phyloP scores from a whole-genome alignment of 2,329 filamentous ascomycete species.

The Colletotrichum musae region DNA sequence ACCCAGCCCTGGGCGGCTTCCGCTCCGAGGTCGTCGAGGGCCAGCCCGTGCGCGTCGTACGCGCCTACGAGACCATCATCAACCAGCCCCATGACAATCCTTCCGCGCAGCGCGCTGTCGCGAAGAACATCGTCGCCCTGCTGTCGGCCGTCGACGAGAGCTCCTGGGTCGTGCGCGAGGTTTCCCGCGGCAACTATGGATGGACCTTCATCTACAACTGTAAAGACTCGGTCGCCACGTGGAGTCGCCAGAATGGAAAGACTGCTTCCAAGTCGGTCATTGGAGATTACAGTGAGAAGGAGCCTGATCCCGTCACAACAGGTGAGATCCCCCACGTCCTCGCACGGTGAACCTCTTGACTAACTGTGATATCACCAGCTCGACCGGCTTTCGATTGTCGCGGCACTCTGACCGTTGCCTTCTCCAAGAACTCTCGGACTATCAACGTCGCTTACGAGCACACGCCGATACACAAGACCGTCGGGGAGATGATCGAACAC shows the following conservation, averaged over 20 bases:
- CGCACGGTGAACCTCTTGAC: neutral
- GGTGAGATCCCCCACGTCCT: conserved; percentile 52
- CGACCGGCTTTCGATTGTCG: conserved; percentile 73
- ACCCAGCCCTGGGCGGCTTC: conserved; percentile 52
- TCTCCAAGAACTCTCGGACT: conserved; percentile 61
- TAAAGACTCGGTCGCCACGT: conserved; percentile 65
- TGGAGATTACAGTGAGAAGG: conserved; percentile 64
- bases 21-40: conserved; percentile 43
- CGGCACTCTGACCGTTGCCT: conserved; percentile 64
- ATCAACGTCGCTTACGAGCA: conserved; percentile 71
- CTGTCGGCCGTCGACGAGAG: conserved; percentile 63
- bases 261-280: conserved; percentile 57
- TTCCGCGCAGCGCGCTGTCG: conserved; percentile 62
- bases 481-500: conserved; percentile 63
- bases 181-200: conserved; percentile 61
- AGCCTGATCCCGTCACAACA: conserved; percentile 60
- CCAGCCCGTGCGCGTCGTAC: conserved; percentile 56
- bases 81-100: conserved; percentile 66
- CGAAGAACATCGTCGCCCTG: conserved; percentile 62
- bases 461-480: conserved; percentile 69
- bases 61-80: conserved; percentile 61
- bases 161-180: conserved; percentile 62
- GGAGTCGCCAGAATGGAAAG: conserved; percentile 64
- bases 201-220: conserved; percentile 70
- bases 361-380: conserved; percentile 50